phyloP scores from a whole-genome alignment of 257 asterid species.

The Nicotiana sylvestris region DNA sequence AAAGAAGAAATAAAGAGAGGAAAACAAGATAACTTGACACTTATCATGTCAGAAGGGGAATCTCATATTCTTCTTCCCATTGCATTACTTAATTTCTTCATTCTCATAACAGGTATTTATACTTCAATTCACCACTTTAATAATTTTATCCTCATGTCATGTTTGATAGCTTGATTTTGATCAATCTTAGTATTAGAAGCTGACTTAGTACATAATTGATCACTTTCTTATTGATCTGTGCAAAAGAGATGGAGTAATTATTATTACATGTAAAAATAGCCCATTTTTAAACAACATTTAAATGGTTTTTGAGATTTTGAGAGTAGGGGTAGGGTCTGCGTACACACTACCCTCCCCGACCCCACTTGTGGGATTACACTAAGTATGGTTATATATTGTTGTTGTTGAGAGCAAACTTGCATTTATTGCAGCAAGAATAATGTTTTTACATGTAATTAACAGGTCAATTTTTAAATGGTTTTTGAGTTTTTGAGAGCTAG shows the following conservation, averaged over 20 bases:
- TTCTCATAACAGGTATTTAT: not conserved
- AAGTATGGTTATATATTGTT: too few species aligned
- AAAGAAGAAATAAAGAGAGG: not conserved
- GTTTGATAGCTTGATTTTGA: not conserved
- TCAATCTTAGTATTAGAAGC: not conserved
- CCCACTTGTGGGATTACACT: too few species aligned
- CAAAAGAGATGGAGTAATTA: not conserved
- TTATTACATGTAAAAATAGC: too few species aligned
- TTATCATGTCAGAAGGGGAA: conserved; percentile 7
- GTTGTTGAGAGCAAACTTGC: not conserved
- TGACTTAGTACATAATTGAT: not conserved
- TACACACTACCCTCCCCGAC: too few species aligned
- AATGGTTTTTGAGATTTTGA: not conserved
- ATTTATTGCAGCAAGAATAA: not conserved
- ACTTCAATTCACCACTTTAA: not conserved
- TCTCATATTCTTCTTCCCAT: not conserved
- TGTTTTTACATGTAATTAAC: not conserved
- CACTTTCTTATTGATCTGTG: not conserved
- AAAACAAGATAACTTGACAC: not conserved
- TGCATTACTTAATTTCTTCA: not conserved
- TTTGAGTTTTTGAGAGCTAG: not conserved
- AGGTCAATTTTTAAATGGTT: not conserved
- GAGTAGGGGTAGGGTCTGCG: too few species aligned
- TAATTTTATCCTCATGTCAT: not conserved
- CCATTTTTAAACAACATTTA: not conserved